Evolutionary conservation across 805 yeast species (phyloP).

Genomic region (Jamesozyma lodderae): DNA sequence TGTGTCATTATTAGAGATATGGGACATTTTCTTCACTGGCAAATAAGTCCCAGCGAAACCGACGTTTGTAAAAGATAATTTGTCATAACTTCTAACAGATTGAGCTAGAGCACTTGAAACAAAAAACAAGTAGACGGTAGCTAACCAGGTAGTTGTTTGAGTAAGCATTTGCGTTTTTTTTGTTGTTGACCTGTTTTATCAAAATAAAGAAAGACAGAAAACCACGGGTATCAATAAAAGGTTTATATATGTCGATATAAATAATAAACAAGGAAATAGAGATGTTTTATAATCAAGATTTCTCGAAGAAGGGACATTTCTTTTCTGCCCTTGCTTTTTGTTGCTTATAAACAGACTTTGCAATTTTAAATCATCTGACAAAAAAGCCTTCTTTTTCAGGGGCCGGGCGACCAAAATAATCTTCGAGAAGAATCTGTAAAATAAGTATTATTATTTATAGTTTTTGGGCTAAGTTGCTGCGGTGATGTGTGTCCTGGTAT

Average conservation of each 20-base stretch:
- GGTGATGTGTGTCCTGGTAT: too few relatives aligned
- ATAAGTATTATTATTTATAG: too few relatives aligned
- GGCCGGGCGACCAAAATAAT: too few relatives aligned
- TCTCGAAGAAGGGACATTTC: too few relatives aligned
- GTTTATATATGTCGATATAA: background rate
- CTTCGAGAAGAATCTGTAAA: too few relatives aligned
- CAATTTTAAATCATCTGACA: too few relatives aligned
- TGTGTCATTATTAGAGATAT: constrained; percentile 13
- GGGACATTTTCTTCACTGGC: constrained; percentile 23
- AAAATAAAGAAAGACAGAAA: background rate
- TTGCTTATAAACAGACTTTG: too few relatives aligned
- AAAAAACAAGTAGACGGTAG: background rate
- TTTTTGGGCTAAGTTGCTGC: too few relatives aligned
- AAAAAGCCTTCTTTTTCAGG: too few relatives aligned
- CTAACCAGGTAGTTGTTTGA: background rate
- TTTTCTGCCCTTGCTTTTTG: too few relatives aligned
- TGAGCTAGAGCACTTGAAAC: background rate
- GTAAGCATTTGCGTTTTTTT: background rate
- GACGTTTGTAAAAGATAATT: constrained; percentile 23
- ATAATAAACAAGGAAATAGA: too few relatives aligned
- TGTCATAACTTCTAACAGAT: constrained; percentile 14
- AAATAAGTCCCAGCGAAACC: constrained; percentile 28
- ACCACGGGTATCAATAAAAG: background rate
- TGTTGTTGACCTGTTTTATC: background rate
- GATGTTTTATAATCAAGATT: too few relatives aligned